Evolutionary conservation across 495 filamentous ascomycete species (phyloP).

Genomic region (Usnea hakonensis): DNA sequence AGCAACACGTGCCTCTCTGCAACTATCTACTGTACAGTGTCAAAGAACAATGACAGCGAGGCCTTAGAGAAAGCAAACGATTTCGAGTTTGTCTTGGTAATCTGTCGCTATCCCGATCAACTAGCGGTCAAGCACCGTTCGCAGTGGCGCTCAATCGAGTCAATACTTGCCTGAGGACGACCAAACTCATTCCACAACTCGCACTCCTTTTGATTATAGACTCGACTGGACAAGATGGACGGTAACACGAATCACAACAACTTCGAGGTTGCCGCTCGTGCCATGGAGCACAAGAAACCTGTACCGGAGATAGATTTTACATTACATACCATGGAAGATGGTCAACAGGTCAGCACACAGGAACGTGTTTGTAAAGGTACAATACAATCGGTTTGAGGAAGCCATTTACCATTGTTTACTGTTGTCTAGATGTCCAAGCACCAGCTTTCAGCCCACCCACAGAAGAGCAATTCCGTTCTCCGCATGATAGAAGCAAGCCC

Average conservation of each 20-base stretch:
- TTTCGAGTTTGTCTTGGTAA: background rate
- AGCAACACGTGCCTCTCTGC: background rate
- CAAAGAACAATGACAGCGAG: background rate
- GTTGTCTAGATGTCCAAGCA: conserved; percentile 77
- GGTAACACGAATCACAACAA: conserved; percentile 22
- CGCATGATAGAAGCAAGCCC: conserved; percentile 78
- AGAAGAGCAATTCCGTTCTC: conserved; percentile 70
- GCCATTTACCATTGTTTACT: conserved; percentile 19
- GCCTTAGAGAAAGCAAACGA: background rate
- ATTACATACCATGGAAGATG: conserved; percentile 96
- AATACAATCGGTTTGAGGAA: conserved; percentile 7
- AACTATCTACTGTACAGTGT: background rate
- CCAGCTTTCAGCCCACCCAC: conserved; percentile 85
- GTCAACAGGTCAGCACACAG: conserved; percentile 83
- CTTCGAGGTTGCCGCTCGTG: conserved; percentile 44
- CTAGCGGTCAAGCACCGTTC: conserved; percentile 4
- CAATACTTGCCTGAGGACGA: background rate
- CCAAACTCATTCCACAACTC: background rate
- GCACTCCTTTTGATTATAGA: background rate
- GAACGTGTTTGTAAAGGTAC: conserved; percentile 97
- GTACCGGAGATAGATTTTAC: conserved; percentile 97
- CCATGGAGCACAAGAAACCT: conserved; percentile 85
- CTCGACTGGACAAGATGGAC: background rate
- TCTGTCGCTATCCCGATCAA: background rate
- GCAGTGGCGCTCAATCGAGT: conserved; percentile 4